Evolutionary conservation across 1,284 basidiomycete species (phyloP).

Genomic region (Sporisorium iseilematis-ciliati): DNA sequence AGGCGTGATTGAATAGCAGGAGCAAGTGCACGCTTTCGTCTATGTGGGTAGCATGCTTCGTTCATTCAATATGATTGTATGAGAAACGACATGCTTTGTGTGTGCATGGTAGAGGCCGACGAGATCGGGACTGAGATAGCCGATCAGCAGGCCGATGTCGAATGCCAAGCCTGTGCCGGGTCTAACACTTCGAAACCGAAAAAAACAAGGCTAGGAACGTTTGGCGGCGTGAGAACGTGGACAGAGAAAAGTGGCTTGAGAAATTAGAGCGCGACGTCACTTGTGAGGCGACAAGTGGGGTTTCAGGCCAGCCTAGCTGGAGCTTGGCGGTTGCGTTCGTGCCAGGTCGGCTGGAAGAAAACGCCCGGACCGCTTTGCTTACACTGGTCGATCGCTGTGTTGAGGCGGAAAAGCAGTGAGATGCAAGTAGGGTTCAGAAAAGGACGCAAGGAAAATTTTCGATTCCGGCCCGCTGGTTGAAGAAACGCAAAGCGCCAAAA

Average conservation of each 20-base stretch:
- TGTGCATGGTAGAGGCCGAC: too few species aligned
- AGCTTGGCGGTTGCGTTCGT: constrained; percentile 28
- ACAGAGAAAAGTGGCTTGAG: background rate
- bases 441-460: background rate
- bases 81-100: background rate
- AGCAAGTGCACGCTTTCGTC: background rate
- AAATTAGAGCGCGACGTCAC: constrained; percentile 19
- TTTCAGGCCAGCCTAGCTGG: constrained; percentile 25
- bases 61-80: too few species aligned
- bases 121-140: too few species aligned
- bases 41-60: too few species aligned
- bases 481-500: background rate
- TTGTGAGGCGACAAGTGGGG: background rate
- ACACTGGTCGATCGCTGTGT: background rate
- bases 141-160: too few species aligned
- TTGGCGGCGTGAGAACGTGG: constrained; percentile 22
- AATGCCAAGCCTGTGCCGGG: background rate
- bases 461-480: background rate
- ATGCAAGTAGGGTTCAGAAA: constrained; percentile 39
- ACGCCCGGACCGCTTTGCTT: background rate
- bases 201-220: background rate
- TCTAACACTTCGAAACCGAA: background rate
- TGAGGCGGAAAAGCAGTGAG: background rate
- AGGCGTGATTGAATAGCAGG: constrained; percentile 25
- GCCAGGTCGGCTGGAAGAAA: constrained; percentile 45